Evolutionary conservation across 305 asterid species (phyloP).

Genomic region (Andrographis paniculata): DNA sequence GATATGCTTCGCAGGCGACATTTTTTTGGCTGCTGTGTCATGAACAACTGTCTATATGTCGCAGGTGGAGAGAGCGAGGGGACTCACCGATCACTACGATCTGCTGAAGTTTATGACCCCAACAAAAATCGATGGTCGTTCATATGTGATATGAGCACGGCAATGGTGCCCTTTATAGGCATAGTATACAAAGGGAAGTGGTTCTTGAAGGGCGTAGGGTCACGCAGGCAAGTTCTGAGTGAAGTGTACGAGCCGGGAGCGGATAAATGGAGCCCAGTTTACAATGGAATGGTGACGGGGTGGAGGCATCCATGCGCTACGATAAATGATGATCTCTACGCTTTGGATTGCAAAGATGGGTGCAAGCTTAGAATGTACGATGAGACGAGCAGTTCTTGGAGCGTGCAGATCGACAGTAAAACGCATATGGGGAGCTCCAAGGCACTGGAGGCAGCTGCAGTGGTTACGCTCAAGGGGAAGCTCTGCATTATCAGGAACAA

Average conservation of each 20-base stretch:
- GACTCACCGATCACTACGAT: constrained; percentile 36
- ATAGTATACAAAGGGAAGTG: constrained; percentile 50
- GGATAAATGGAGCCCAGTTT: constrained; percentile 38
- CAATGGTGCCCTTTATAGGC: constrained; percentile 60
- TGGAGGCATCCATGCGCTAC: constrained; percentile 60
- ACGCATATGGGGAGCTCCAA: constrained; percentile 50
- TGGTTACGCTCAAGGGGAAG: constrained; percentile 46
- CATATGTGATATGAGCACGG: constrained; percentile 55
- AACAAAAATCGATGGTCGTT: constrained; percentile 57
- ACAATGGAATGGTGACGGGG: constrained; percentile 52
- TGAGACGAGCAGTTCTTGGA: constrained; percentile 45
- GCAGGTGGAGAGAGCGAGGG: constrained; percentile 73
- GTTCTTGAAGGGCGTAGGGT: constrained; percentile 55
- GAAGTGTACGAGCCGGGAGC: constrained; percentile 53
- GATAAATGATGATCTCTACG: constrained; percentile 37
- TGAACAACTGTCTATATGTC: constrained; percentile 54
- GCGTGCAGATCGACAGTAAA: constrained; percentile 42
- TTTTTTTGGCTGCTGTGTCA: constrained; percentile 52
- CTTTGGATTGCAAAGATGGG: constrained; percentile 54
- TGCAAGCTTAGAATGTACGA: constrained; percentile 51
- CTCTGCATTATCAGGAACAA: constrained; percentile 50
- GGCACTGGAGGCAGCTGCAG: constrained; percentile 53
- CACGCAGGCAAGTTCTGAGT: constrained; percentile 49
- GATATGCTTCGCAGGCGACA: constrained; percentile 64
- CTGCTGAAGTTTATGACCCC: constrained; percentile 62